A percentile compares a stretch with the other conserved stretches of the same genome.
phyloP scores from a whole-genome alignment of 768 basidiomycete species.

The Phaeotremella skinneri region DNA sequence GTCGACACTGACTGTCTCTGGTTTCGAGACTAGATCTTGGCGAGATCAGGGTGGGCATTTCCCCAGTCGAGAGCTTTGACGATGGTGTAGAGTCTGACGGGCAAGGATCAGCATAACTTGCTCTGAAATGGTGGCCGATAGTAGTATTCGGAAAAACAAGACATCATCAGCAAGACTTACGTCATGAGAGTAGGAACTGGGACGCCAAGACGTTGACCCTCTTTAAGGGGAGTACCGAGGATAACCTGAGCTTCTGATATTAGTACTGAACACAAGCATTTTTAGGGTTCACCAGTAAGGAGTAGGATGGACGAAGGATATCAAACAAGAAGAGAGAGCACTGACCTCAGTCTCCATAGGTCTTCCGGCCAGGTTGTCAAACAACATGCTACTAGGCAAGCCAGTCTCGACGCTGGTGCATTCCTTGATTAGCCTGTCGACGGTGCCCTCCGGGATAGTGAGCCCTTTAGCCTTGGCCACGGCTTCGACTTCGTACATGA shows the following conservation, averaged over 20 bases:
- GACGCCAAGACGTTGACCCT: slow-evolving; percentile 40
- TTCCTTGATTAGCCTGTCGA: slow-evolving; percentile 43
- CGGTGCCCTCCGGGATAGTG: slow-evolving; percentile 41
- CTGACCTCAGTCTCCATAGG: slow-evolving; percentile 50
- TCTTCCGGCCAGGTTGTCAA: slow-evolving; percentile 40
- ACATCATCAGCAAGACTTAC: slow-evolving; percentile 23
- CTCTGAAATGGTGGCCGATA: neutral
- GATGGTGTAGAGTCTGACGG: slow-evolving; percentile 41
- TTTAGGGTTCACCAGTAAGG: neutral
- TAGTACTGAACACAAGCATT: too few relatives aligned
- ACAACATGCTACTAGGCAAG: slow-evolving; percentile 47
- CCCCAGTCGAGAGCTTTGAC: slow-evolving; percentile 48
- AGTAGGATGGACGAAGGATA: too few relatives aligned
- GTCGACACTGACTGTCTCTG: neutral
- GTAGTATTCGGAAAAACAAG: neutral
- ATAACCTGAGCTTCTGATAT: slow-evolving; percentile 33
- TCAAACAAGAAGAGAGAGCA: neutral
- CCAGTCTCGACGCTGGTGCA: slow-evolving; percentile 45
- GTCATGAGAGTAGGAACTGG: slow-evolving; percentile 40
- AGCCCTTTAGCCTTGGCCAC: slow-evolving; percentile 48
- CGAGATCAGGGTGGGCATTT: slow-evolving; percentile 40
- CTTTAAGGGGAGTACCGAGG: slow-evolving; percentile 45
- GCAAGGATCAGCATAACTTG: neutral
- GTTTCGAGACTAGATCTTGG: slow-evolving; percentile 22
- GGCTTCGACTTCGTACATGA: slow-evolving; percentile 44